Evolutionary conservation across 176 grass and related monocot genomes (phyloP).

Genomic region (Carex kokanica): DNA sequence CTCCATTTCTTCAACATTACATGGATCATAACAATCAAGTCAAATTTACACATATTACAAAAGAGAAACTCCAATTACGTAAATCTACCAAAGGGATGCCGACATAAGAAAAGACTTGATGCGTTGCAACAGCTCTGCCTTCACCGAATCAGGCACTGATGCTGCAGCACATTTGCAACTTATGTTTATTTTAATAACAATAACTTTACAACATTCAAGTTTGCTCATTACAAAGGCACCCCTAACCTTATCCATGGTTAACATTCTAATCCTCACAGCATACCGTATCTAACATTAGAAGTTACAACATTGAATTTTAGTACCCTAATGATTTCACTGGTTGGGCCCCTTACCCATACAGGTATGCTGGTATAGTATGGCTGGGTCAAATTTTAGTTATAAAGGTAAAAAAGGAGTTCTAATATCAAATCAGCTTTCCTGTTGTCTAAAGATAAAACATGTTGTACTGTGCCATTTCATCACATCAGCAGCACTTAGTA

Average conservation of each 20-base stretch:
- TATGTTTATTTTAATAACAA: slow-evolving; percentile 7
- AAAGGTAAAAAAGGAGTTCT: not conserved
- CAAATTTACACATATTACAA: slow-evolving; percentile 27
- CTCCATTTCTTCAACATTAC: not conserved
- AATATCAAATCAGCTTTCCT: not conserved
- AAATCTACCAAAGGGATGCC: slow-evolving; percentile 51
- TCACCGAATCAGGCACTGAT: slow-evolving; percentile 86
- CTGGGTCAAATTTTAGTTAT: not conserved
- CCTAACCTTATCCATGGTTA: not conserved
- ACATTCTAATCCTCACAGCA: not conserved
- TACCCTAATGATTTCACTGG: not conserved
- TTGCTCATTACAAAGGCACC: not conserved
- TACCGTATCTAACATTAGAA: not conserved
- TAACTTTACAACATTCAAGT: not conserved
- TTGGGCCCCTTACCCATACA: not conserved
- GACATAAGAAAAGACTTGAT: slow-evolving; percentile 85
- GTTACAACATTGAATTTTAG: not conserved
- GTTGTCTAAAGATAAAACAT: not conserved
- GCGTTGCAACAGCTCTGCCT: slow-evolving; percentile 87
- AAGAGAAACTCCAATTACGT: not conserved
- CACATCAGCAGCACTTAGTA: not conserved
- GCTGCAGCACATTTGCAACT: slow-evolving; percentile 44
- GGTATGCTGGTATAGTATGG: not conserved
- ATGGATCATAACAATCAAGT: not conserved
- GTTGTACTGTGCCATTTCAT: not conserved